Percentiles rank a stretch among this genome's conserved stretches.
phyloP scores from a whole-genome alignment of 2,329 filamentous ascomycete genomes.

The Monosporascus sp. region DNA sequence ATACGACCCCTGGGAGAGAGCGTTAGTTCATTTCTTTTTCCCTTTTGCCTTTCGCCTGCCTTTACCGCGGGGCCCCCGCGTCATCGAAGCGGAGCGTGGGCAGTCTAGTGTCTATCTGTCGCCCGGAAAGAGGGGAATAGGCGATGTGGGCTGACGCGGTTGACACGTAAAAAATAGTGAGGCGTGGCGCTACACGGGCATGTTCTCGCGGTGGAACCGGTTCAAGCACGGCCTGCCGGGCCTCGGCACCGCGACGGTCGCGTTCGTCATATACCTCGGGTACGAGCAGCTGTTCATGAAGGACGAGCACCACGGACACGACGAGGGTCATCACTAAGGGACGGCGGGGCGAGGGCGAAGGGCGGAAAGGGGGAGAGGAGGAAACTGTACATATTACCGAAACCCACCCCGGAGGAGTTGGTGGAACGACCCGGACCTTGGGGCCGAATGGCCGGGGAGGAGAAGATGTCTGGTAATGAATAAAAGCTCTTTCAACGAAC shows the following conservation, averaged over 20 bases:
- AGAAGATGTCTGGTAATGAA: too few species aligned
- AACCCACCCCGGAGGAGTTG: too few species aligned
- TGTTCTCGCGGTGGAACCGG: constrained; percentile 82
- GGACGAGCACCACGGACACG: constrained; percentile 60
- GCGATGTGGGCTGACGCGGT: constrained; percentile 2
- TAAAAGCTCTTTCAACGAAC: too few species aligned
- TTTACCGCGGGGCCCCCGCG: neutral
- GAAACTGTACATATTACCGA: constrained; percentile 31
- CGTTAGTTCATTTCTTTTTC: constrained; percentile 39
- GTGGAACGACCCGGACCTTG: too few species aligned
- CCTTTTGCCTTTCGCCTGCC: neutral
- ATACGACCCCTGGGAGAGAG: constrained; percentile 63
- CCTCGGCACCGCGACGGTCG: constrained; percentile 85
- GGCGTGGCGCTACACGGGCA: constrained; percentile 88
- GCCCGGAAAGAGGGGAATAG: neutral
- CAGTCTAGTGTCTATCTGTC: too few species aligned
- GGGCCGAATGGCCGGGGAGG: too few species aligned
- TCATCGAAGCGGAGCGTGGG: too few species aligned
- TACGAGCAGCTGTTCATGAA: constrained; percentile 86
- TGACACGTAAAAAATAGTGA: constrained; percentile 55
- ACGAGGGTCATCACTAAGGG: constrained; percentile 52
- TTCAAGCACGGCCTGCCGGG: constrained; percentile 85
- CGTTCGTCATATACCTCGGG: constrained; percentile 82
- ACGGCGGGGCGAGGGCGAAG: constrained; percentile 3
- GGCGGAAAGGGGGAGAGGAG: constrained; percentile 6